Base-by-base conservation (phyloP, 2,329 filamentous ascomycete species). In the Pezicula neosporulosa region DNA sequence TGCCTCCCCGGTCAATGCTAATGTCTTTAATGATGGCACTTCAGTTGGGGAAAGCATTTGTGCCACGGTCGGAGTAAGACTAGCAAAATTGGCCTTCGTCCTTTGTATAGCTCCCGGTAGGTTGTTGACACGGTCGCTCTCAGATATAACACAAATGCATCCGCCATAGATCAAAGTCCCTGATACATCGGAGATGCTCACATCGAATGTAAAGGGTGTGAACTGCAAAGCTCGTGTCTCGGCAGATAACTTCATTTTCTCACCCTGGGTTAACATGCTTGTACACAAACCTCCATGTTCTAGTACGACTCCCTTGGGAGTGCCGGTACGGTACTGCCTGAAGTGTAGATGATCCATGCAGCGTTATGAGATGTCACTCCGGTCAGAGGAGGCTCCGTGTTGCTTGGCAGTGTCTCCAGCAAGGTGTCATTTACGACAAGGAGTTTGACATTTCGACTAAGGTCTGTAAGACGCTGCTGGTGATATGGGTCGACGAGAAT, bases 1-100 rank as follows among this genome's bases (percentile, higher is more conserved):
- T 30, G 56, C 44, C 30, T 59, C 57, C 1, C 57, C 57, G n/a
- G 49, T 56, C 6, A 60, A 30, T 36, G 49, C 46, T 24, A 60
- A 27, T 10, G 12, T 44, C 42, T 30, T 30, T 13, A 44, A 44
- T 6, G 27, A 44, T 30, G 42, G 42, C 10, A 44, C 42, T 30
- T 44, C 42, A 28, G 42, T 2, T 1, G 42, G 42, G n/a, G 42
- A 30, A 44, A 44, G 42, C 42, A 44, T 44, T 21, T 44, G 42
- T 44, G 42, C 42, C 21, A 44, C 42, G n/a, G 42, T 44, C 16
- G 42, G 42, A 33, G 42, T 44, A 28, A 44, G 42, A 30, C 42
- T 44, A 15, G 42, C 42, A 28, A 44, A 44, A 16, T 44, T 44
- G 21, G 42, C 21, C 10, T 28, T 33, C 21, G n/a, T 44, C 27